A percentile compares a stretch with the other conserved stretches of the same genome.
Conservation (phyloP, 768 basidiomycete genomes). For the Lyophyllum shimeji region DNA sequence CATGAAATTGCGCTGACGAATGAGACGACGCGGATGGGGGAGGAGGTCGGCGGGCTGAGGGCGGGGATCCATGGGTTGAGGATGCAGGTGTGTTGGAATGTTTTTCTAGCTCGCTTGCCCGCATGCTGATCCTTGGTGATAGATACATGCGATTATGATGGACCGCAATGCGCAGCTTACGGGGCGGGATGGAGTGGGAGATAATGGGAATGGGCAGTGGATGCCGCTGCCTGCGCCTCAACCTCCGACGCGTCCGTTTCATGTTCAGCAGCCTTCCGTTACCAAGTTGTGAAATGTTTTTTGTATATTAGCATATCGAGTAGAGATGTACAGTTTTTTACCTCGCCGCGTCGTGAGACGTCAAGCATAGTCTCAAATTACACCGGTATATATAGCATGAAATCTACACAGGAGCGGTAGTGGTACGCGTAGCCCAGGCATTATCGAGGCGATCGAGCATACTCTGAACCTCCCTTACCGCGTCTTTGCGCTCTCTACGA, state of each 20-base stretch:
- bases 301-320: no score
- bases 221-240: conserved; percentile 12
- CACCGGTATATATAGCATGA: background rate
- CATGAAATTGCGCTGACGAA: conserved; percentile 68
- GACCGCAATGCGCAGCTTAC: conserved; percentile 64
- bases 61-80: conserved; percentile 73
- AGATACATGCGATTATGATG: conserved; percentile 76
- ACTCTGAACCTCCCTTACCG: conserved; percentile 82
- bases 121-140: conserved; percentile 1
- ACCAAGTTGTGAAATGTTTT: conserved; percentile 27
- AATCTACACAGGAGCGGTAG: background rate
- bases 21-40: conserved; percentile 68
- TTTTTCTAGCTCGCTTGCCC: background rate
- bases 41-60: conserved; percentile 70
- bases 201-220: conserved; percentile 15
- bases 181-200: conserved; percentile 33
- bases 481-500: conserved; percentile 77
- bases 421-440: conserved; percentile 47
- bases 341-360: no score
- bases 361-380: no score
- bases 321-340: no score
- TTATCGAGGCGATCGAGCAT: conserved; percentile 79
- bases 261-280: conserved; percentile 23
- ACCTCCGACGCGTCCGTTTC: conserved; percentile 13
- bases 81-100: conserved; percentile 60